Conservation (phyloP, 2,329 filamentous ascomycete species). For the Cadophora malorum region DNA sequence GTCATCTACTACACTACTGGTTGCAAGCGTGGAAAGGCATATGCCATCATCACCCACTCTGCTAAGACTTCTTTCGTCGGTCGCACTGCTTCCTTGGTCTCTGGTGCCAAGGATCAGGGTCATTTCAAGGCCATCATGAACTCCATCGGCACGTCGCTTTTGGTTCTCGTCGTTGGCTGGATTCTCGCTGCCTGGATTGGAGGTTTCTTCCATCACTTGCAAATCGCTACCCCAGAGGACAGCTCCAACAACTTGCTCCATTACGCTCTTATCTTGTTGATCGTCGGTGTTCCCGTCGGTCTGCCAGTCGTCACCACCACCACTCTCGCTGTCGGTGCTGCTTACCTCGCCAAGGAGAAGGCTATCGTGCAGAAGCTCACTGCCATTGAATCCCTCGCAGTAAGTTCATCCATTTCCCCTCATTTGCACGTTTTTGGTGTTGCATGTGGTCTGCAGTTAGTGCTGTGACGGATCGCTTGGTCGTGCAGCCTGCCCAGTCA, state of each 20-base stretch:
- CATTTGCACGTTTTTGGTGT: slow-evolving; percentile 15
- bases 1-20: slow-evolving; percentile 80
- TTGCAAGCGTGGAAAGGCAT: slow-evolving; percentile 81
- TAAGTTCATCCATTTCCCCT: slow-evolving; percentile 32
- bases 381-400: slow-evolving; percentile 75
- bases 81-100: slow-evolving; percentile 74
- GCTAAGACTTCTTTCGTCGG: slow-evolving; percentile 79
- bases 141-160: slow-evolving; percentile 75
- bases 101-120: slow-evolving; percentile 77
- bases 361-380: slow-evolving; percentile 82
- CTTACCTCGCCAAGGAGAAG: slow-evolving; percentile 78
- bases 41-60: slow-evolving; percentile 69
- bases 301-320: slow-evolving; percentile 81
- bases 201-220: slow-evolving; percentile 76
- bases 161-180: slow-evolving; percentile 80
- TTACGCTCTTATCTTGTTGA: slow-evolving; percentile 73
- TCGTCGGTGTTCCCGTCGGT: slow-evolving; percentile 82
- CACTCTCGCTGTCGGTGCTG: slow-evolving; percentile 77
- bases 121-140: slow-evolving; percentile 87
- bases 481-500: slow-evolving; percentile 4
- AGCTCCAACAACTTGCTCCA: slow-evolving; percentile 69
- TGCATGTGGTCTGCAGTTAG: slow-evolving; percentile 23
- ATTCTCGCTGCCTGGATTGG: slow-evolving; percentile 79
- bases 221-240: slow-evolving; percentile 63
- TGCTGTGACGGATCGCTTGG: slow-evolving; percentile 21